phyloP scores from a whole-genome alignment of 2,329 filamentous ascomycete species.

The Xylaria sp. region DNA sequence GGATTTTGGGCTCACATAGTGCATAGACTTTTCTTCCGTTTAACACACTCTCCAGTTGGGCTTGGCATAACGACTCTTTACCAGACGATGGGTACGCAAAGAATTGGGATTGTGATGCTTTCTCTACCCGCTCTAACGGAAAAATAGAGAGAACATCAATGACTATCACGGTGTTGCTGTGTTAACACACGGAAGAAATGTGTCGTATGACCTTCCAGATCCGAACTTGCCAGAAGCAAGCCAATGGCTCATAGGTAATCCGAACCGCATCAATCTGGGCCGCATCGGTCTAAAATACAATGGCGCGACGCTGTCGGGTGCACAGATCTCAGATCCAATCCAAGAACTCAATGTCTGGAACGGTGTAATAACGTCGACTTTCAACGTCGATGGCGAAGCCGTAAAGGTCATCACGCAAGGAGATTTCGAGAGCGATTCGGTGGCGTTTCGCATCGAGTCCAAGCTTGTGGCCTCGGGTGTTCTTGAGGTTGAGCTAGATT shows the following conservation, averaged over 20 bases:
- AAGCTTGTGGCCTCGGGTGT: slow-evolving; percentile 49
- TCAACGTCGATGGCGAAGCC: slow-evolving; percentile 47
- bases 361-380: slow-evolving; percentile 54
- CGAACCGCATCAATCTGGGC: slow-evolving; percentile 58
- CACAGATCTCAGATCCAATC: slow-evolving; percentile 45
- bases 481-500: slow-evolving; percentile 55
- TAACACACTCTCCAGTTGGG: slow-evolving; percentile 48
- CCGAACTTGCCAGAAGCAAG: slow-evolving; percentile 53
- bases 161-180: slow-evolving; percentile 51
- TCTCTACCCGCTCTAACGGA: not conserved
- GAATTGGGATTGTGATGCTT: not conserved
- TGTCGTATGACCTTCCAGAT: slow-evolving; percentile 54
- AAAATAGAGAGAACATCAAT: slow-evolving; percentile 42
- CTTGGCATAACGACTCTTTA: slow-evolving; percentile 50
- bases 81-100: slow-evolving; percentile 50
- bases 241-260: slow-evolving; percentile 65
- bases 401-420: slow-evolving; percentile 53
- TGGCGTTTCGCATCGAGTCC: slow-evolving; percentile 53
- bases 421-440: slow-evolving; percentile 54
- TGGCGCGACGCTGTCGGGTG: slow-evolving; percentile 46
- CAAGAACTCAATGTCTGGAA: slow-evolving; percentile 55
- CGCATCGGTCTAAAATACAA: slow-evolving; percentile 55
- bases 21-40: slow-evolving; percentile 45
- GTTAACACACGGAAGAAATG: slow-evolving; percentile 52
- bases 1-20: not conserved